Conservation (phyloP, 768 basidiomycete genomes). For the Mycena haematopus region DNA sequence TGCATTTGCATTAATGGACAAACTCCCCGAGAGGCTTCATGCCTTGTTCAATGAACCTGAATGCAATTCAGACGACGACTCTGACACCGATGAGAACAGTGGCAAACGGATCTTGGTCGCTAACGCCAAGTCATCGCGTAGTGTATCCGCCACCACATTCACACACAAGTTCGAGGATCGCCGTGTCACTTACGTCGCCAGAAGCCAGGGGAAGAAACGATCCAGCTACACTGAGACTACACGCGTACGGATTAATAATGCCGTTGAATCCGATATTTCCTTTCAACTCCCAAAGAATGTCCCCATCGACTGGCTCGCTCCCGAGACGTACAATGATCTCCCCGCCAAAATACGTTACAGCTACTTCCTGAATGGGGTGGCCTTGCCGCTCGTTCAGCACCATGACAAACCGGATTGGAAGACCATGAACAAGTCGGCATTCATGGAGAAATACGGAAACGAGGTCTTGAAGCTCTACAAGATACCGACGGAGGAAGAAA, state of each 20-base stretch:
- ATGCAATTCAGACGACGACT: constrained; percentile 14
- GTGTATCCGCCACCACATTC: not conserved
- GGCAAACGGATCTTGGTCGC: not conserved
- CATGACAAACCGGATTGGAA: constrained; percentile 28
- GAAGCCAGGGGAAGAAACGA: not conserved
- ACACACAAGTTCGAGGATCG: not conserved
- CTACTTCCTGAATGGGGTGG: constrained; percentile 25
- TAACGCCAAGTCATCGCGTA: not conserved
- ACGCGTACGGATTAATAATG: not conserved
- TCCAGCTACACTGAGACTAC: not conserved
- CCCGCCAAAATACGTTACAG: constrained; percentile 22
- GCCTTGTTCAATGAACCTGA: not conserved
- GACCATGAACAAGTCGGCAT: constrained; percentile 26
- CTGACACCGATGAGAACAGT: not conserved
- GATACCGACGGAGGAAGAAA: constrained; percentile 32
- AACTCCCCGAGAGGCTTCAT: not conserved
- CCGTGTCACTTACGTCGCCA: not conserved
- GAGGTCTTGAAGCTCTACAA: constrained; percentile 30
- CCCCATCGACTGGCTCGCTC: constrained; percentile 36
- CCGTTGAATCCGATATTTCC: not conserved
- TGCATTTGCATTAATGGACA: not conserved
- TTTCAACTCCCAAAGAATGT: constrained; percentile 21
- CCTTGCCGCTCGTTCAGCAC: constrained; percentile 23
- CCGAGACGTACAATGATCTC: constrained; percentile 32
- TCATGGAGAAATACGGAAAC: constrained; percentile 35